Base-by-base conservation (phyloP, 2,329 filamentous ascomycete species). In the Exophiala spinifera region DNA sequence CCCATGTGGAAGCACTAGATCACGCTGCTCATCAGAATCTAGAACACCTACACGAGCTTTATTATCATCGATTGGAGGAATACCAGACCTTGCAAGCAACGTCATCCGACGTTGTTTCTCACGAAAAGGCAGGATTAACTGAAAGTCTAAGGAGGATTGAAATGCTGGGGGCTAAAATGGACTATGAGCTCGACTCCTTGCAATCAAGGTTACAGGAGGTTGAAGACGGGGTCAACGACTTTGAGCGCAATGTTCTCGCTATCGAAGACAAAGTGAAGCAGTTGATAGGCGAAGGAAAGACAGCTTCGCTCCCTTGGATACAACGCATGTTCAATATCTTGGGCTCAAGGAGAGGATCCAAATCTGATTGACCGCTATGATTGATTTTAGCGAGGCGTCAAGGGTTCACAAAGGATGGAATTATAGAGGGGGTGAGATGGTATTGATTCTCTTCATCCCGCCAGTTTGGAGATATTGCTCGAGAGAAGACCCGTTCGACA, bases 161-260 rank as follows among this genome's bases (percentile, higher is more conserved):
- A 68, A 81, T 87, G 19, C 76, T 95, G 36, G 84, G 87, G 2
- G 89, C 90, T 17, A 91, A 91, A 70, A 77, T 97, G 51, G 91
- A 97, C 65, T 97, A 97, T 70, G 92, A 96, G 74, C 86, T 96
- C 57, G 83, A 87, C 56, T 84, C 85, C 14, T 75, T 97, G n/a
- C 79, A 84, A 46, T 84, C 85, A 45, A 90, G 90, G 64, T 86
- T 96, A 8, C 81, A 88, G 64, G 92, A 97, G 66, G 88, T 96
- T 7, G 91, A 96, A 66, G 87, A 90, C 57, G 88, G 88, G 1
- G 83, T 95, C 0, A 75, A 74, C 10, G 87, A 91, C 57, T 95
- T 95, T 69, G 88, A 91, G 70, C 79, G 82, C 46, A 87, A 91
- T 68, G 88, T 94, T 1, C 75, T 80, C 43, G 85, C 89, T 50